Base-by-base conservation (phyloP, 164 flowering plant species). In the Aristolochia fimbriata region DNA sequence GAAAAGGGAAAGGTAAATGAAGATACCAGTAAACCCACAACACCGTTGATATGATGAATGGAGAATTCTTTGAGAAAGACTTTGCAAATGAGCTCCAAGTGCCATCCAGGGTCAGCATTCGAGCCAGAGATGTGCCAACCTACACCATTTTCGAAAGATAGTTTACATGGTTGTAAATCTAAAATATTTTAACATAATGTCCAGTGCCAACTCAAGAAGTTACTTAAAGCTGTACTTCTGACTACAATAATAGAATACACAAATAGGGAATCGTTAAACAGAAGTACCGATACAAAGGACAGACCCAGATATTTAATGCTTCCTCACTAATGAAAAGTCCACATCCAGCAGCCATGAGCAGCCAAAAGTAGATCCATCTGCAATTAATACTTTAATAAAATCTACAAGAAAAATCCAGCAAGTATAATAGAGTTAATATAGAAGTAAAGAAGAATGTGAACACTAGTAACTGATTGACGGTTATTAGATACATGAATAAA, bases 331-430 rank as follows among this genome's bases (percentile, higher is more conserved):
- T 78, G 50, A 87, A 87, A 74, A 88, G 90, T 63, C 88, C 96
- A 73, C 78, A 86, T 0, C 88, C 96, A 63, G 96, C 94, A 75
- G 95, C 95, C 89, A 87, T 87, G 51, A 90, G 87, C 72, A 90
- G 71, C 90, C 95, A 90, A 75, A 90, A 90, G 72, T 87, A 90
- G 70, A 90, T 41, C 95, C 97, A 90, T 73, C 97, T 87, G 84
- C 65, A 77, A 65, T 25, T 21, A 37, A 6, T 46, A n/a, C 15
- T 48, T 50, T 27, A n/a, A 27, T 37, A 16, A 55, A 25, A 65
- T 3, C 9, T 10, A 37, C 8, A 1, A 10, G 43, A 10, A 37
- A 10, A 50, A 19, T 15, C 15, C 21, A 9, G 14, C 58, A 41
- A 47, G 17, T 22, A 45, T 23, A 37, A 23, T 2, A 31, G 11